These are phyloP conservation scores for Yarrowia sp. DNA, from an alignment of 805 yeast genomes.

Conservation along the genomic window DNA sequence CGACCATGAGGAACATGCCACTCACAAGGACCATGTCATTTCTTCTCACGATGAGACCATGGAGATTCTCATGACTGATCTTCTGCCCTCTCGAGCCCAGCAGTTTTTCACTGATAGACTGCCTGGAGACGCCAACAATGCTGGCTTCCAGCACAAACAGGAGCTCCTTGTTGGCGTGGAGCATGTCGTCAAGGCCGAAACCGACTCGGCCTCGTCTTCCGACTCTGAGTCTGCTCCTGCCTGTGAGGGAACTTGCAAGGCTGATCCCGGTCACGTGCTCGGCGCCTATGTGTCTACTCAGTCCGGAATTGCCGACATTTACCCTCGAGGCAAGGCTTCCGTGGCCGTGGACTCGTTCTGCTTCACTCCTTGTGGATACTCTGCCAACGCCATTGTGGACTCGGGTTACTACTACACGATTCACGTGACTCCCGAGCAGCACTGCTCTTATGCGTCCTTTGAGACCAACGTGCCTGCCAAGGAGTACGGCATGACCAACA, in stretches of 20 bases:
- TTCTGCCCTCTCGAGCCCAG: constrained; percentile 55
- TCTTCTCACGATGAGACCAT: constrained; percentile 63
- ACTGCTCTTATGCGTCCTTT: constrained; percentile 95
- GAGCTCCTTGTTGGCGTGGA: constrained; percentile 32
- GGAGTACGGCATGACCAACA: constrained; percentile 44
- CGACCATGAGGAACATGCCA: constrained; percentile 5
- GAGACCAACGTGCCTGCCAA: constrained; percentile 74
- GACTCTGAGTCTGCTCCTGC: constrained; percentile 36
- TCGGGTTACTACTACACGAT: constrained; percentile 70
- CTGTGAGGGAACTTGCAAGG: constrained; percentile 3
- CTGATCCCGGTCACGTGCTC: constrained; percentile 74
- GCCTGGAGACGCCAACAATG: constrained; percentile 37
- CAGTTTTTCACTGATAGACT: constrained; percentile 57
- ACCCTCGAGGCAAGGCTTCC: constrained; percentile 37
- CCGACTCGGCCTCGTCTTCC: constrained; percentile 35
- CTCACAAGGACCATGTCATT: constrained; percentile 14
- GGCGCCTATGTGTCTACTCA: constrained; percentile 67
- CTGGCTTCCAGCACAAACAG: constrained; percentile 41
- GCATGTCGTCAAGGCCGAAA: constrained; percentile 33
- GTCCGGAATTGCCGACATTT: constrained; percentile 64
- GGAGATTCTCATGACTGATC: constrained; percentile 87
- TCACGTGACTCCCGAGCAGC: constrained; percentile 91
- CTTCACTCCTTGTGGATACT: constrained; percentile 91
- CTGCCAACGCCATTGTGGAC: constrained; percentile 75
- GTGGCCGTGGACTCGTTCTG: constrained; percentile 76